A percentile compares a stretch with the other conserved stretches of the same genome.
Evolutionary conservation across 192 early-diverging fungal genomes (phyloP).

Genomic region (Coemansia aciculifera): DNA sequence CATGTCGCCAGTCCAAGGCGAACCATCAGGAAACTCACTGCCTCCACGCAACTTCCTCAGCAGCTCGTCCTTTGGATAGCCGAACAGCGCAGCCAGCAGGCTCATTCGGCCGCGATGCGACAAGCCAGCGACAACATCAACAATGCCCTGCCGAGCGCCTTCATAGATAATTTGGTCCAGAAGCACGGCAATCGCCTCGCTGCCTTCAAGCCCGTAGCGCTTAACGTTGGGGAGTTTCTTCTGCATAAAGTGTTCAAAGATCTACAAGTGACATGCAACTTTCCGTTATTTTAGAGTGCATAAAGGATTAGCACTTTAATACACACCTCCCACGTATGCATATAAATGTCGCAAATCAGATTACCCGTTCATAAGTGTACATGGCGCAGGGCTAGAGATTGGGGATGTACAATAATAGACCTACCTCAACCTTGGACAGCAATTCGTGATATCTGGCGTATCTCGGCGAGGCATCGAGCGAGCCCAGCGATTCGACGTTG

Average conservation of each 20-base stretch:
- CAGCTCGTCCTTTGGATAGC: constrained; percentile 76
- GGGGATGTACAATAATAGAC: background rate
- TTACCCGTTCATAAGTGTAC: background rate
- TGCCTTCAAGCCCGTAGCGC: constrained; percentile 96
- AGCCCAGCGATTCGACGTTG: constrained; percentile 66
- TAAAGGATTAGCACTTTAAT: background rate
- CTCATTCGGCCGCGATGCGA: constrained; percentile 96
- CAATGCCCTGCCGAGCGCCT: constrained; percentile 62
- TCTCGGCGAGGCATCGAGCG: constrained; percentile 44
- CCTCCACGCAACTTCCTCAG: constrained; percentile 97
- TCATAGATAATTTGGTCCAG: constrained; percentile 81
- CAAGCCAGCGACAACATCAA: constrained; percentile 87
- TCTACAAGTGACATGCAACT: constrained; percentile 37
- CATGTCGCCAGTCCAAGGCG: constrained; percentile 85
- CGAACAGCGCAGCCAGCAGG: constrained; percentile 81
- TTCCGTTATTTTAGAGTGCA: background rate
- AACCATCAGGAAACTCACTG: constrained; percentile 76
- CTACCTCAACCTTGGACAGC: constrained; percentile 65
- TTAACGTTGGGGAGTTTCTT: constrained; percentile 95
- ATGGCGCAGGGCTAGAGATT: background rate
- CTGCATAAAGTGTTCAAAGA: constrained; percentile 97
- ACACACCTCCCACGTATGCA: background rate
- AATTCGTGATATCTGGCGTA: constrained; percentile 74
- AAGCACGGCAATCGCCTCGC: constrained; percentile 91
- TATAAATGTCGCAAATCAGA: background rate